phyloP scores from a whole-genome alignment of 441 rosid genomes.

The Manihot esculenta region DNA sequence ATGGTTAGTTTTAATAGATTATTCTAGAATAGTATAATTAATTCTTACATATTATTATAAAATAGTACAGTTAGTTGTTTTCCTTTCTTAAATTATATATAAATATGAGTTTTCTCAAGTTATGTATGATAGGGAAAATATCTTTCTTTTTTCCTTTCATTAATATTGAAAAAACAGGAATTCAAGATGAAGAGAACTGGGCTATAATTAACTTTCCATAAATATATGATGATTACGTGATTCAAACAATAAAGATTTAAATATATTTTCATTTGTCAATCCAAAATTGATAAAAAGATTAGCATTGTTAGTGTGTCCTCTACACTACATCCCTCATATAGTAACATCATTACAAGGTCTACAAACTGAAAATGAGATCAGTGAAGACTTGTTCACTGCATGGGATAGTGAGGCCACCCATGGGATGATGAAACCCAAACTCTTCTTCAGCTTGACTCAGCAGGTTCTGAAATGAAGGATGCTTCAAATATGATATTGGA shows the following conservation, averaged over 20 bases:
- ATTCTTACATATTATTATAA: no score
- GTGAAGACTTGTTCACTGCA: slow-evolving; percentile 65
- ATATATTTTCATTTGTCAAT: background rate
- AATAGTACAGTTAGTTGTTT: no score
- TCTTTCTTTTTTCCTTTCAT: no score
- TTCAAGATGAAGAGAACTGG: no score
- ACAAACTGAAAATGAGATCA: slow-evolving; percentile 21
- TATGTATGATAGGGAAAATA: no score
- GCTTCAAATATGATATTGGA: slow-evolving; percentile 65
- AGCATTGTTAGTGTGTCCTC: background rate
- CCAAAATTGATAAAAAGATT: background rate
- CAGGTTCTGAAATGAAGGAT: slow-evolving; percentile 58
- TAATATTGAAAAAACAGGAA: no score
- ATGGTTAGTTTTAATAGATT: no score
- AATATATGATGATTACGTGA: background rate
- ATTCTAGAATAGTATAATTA: no score
- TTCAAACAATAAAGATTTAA: background rate
- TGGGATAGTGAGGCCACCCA: slow-evolving; percentile 80
- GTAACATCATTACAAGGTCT: background rate
- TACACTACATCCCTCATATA: background rate
- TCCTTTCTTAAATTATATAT: no score
- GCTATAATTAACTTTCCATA: background rate
- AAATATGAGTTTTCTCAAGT: no score
- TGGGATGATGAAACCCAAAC: slow-evolving; percentile 71
- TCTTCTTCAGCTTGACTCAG: slow-evolving; percentile 72